phyloP scores from a whole-genome alignment of 2,329 filamentous ascomycete species.

The Beauveria asiatica region DNA sequence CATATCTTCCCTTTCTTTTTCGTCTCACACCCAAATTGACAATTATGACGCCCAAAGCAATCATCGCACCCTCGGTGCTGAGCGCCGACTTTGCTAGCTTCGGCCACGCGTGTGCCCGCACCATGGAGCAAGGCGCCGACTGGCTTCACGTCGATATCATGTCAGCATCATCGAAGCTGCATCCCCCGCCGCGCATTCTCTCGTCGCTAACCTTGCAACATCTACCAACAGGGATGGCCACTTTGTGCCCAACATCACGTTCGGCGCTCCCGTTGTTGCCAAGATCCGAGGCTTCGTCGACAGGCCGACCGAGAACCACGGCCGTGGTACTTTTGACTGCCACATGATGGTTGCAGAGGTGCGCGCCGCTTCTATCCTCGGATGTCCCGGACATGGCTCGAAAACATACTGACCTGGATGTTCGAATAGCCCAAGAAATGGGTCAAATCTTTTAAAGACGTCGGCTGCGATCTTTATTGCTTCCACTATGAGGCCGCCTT shows the following conservation, averaged over 20 bases:
- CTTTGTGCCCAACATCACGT: slow-evolving; percentile 97
- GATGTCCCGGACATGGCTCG: background rate
- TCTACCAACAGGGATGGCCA: slow-evolving; percentile 71
- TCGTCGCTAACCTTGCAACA: background rate
- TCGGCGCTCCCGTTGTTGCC: slow-evolving; percentile 88
- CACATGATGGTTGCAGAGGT: slow-evolving; percentile 99
- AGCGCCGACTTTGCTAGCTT: slow-evolving; percentile 91
- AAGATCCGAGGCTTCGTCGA: slow-evolving; percentile 86
- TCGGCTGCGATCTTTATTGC: slow-evolving; percentile 97
- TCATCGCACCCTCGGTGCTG: slow-evolving; percentile 97
- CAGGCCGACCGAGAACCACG: slow-evolving; percentile 57
- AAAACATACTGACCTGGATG: slow-evolving; percentile 6
- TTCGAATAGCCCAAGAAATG: slow-evolving; percentile 84
- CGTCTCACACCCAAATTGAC: background rate
- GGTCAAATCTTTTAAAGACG: slow-evolving; percentile 90
- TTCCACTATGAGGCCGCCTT: slow-evolving; percentile 98
- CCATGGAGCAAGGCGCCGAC: slow-evolving; percentile 80
- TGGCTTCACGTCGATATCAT: slow-evolving; percentile 95
- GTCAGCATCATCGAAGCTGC: slow-evolving; percentile 29
- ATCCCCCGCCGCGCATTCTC: background rate
- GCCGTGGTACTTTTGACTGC: slow-evolving; percentile 93
- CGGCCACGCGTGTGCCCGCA: slow-evolving; percentile 75
- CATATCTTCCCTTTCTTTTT: background rate
- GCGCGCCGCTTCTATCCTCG: slow-evolving; percentile 19
- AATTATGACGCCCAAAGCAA: slow-evolving; percentile 77